A percentile compares a stretch with the other conserved stretches of the same genome.
Conservation (phyloP, 2,329 filamentous ascomycete genomes). For the Nothomitra cinnamomea region DNA sequence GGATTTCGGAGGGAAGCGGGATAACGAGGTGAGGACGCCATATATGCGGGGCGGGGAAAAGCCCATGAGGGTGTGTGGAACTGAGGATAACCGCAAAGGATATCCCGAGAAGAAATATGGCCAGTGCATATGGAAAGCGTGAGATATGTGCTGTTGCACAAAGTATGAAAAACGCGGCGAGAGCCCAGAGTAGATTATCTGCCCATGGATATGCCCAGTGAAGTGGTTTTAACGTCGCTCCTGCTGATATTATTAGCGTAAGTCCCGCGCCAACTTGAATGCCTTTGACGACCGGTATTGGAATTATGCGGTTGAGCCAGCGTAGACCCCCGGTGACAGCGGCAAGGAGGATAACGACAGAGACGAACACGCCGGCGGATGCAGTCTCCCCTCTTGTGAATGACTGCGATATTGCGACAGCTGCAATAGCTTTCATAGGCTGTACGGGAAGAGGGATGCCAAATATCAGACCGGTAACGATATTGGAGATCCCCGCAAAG, state of each 20-base stretch:
- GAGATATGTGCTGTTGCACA: constrained; percentile 47
- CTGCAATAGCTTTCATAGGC: constrained; percentile 80
- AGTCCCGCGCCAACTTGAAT: constrained; percentile 89
- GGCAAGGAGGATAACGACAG: constrained; percentile 54
- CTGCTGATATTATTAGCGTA: constrained; percentile 64
- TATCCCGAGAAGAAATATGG: constrained; percentile 48
- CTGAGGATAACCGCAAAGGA: constrained; percentile 16
- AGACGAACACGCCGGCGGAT: constrained; percentile 71
- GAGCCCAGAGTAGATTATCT: constrained; percentile 65
- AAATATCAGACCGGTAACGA: constrained; percentile 65
- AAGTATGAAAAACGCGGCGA: constrained; percentile 56
- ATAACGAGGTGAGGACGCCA: constrained; percentile 41
- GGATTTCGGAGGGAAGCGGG: constrained; percentile 31
- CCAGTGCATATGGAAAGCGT: constrained; percentile 60
- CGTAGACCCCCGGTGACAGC: constrained; percentile 63
- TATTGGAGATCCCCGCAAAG: constrained; percentile 76
- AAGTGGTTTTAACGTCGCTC: constrained; percentile 46
- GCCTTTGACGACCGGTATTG: constrained; percentile 78
- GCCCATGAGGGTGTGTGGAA: not conserved
- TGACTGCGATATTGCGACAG: constrained; percentile 59
- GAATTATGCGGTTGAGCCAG: constrained; percentile 57
- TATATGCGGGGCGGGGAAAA: constrained; percentile 17
- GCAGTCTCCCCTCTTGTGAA: constrained; percentile 55
- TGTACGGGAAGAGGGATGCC: constrained; percentile 85
- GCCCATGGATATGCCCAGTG: constrained; percentile 50